Evolutionary conservation across 2,329 filamentous ascomycete species (phyloP), one percentile per base, ranked within the genome.

Genomic region (Colletotrichum sp.): DNA sequence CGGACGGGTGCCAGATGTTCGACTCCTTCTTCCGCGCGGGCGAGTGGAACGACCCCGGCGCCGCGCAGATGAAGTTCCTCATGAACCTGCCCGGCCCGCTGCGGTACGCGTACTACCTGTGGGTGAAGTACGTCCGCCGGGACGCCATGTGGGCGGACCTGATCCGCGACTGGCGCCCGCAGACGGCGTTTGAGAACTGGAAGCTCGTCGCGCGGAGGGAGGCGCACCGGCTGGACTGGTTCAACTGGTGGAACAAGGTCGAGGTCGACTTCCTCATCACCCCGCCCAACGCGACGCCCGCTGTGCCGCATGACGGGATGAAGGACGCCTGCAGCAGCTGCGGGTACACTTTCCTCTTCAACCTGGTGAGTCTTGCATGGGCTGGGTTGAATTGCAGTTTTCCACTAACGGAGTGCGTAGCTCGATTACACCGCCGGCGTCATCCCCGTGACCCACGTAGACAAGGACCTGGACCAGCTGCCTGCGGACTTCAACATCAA

Each of bases 321-420:
- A 91, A 92, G 79, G 93, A 96, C 80, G 95, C 95, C 4, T 92
- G 97, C 60, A 94, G 94, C 77, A 95, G 93, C 79, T 98, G 96
- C 81, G 96, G 95, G 2, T 98, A 99, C 82, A 98, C 96, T 0
- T 98, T 98, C 83, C 85, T 98, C 72, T 99, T 97, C 87, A 98
- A 98, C 80, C 79, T 98, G 81, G 93, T 95, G 86, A 85, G 91
- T 86, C 15, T 24, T 62, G 28, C 10, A 28, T 28, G 55, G n/a
- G n/a, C n/a, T n/a, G n/a, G n/a, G n/a, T n/a, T n/a, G n/a, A n/a
- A n/a, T n/a, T n/a, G n/a, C n/a, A n/a, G n/a, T n/a, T n/a, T n/a
- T n/a, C 16, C 21, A 13, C 77, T 80, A 63, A 80, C 44, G 6
- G 44, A 36, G 15, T 30, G 8, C 15, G 71, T 77, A 95, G 92